Percentiles rank a stretch among this genome's conserved stretches.
Evolutionary conservation across 164 flowering plant genomes (phyloP).

Genomic region (Cinnamomum chago): DNA sequence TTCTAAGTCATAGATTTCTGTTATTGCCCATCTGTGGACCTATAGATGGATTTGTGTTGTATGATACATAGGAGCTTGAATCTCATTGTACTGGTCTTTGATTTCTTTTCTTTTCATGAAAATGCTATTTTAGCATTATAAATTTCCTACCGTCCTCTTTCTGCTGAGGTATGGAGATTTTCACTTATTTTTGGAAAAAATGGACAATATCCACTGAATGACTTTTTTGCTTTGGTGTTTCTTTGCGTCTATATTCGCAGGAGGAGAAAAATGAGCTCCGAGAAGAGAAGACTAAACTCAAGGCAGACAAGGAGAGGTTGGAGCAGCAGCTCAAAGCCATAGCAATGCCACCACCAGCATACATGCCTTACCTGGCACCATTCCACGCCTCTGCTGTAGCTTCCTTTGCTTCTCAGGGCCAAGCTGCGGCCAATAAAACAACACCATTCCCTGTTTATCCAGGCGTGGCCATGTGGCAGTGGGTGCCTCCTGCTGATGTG

Average conservation of each 20-base stretch:
- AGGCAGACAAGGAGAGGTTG: conserved; percentile 78
- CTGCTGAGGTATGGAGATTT: too few relatives aligned
- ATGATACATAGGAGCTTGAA: too few relatives aligned
- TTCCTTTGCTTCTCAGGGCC: conserved; percentile 56
- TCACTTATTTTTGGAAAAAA: too few relatives aligned
- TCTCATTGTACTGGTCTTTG: too few relatives aligned
- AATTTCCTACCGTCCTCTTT: too few relatives aligned
- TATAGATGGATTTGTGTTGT: too few relatives aligned
- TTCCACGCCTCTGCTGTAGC: conserved; percentile 40
- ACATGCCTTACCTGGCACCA: conserved; percentile 54
- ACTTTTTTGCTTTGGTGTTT: background rate
- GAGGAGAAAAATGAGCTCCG: conserved; percentile 88
- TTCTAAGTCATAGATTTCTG: too few relatives aligned
- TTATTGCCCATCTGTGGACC: too few relatives aligned
- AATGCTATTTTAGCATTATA: too few relatives aligned
- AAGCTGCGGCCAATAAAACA: conserved; percentile 61
- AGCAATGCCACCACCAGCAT: conserved; percentile 56
- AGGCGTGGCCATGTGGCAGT: conserved; percentile 95
- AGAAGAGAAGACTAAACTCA: conserved; percentile 85
- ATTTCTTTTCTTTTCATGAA: too few relatives aligned
- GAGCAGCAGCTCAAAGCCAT: conserved; percentile 71
- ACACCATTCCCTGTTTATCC: conserved; percentile 79
- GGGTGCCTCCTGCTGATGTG: conserved; percentile 92
- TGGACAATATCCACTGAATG: too few relatives aligned
- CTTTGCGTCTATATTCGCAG: conserved; percentile 25